Base-by-base conservation (phyloP, 176 grass and related monocot species). In the Avena insularis region DNA sequence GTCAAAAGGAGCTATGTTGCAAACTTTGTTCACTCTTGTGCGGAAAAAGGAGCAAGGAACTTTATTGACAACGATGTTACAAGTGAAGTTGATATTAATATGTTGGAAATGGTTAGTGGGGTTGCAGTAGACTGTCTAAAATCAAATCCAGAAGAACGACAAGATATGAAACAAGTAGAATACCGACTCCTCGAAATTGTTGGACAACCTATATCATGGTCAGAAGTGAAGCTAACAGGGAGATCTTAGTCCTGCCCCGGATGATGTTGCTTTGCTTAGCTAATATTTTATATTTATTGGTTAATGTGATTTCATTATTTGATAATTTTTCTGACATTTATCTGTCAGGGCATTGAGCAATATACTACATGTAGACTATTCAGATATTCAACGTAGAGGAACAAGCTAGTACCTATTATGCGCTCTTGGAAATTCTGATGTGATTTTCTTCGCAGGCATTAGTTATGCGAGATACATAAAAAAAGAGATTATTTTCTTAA, bases 31-130 rank as follows among this genome's bases (percentile, higher is more conserved):
- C 31, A 38, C 3, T 36, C 65, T 69, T 69, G 14, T 69, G 31
- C 13, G 9, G 65, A 69, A 69, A 69, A 69, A 36, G 36, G 31
- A 69, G 65, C 14, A 69, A 69, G 65, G 31, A 36, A 38, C 31
- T 69, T 69, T 38, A 69, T 38, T 38, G 65, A 69, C 19, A 69
- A 69, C 2, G 65, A 69, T 69, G 36, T 69, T 69, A 69, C 31
- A 69, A 69, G 65, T 69, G 65, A 38, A 33, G 31, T 3, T 17
- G 65, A 69, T 69, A 36, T 69, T 14, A 69, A 35, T 19, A 17
- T 69, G 6, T 69, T 69, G 15, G 65, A 69, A 38, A 69, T 69
- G 65, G 65, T 69, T 9, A 38, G 65, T 17, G 14, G 6, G 29
- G 65, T 69, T 17, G 29, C 65, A 17, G 33, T 3, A 4, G 65